These are phyloP conservation scores for Cinnamomum chago DNA, from an alignment of 164 flowering plant genomes.

Conservation along the genomic window DNA sequence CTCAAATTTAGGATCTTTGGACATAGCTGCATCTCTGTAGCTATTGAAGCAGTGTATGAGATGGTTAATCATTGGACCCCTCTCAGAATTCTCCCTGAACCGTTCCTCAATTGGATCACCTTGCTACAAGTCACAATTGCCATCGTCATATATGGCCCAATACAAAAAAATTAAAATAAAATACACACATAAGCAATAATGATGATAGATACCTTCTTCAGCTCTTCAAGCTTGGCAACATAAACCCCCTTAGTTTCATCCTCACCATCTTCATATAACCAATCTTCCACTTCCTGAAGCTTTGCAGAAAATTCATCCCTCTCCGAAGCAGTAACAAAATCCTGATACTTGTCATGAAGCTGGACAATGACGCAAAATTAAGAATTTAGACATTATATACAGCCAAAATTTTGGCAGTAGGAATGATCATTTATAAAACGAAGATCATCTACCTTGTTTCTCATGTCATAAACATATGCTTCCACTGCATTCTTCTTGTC, in stretches of 20 bases:
- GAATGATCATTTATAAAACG: neutral
- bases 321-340: slow-evolving; percentile 60
- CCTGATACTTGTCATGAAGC: slow-evolving; percentile 82
- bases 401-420: neutral
- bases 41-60: slow-evolving; percentile 69
- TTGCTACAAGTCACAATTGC: slow-evolving; percentile 41
- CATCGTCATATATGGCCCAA: neutral
- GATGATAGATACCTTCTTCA: slow-evolving; percentile 54
- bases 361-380: slow-evolving; percentile 16
- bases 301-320: slow-evolving; percentile 50
- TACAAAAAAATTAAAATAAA: neutral
- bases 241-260: slow-evolving; percentile 99
- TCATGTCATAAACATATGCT: slow-evolving; percentile 94
- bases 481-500: slow-evolving; percentile 95
- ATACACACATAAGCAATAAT: too few relatives aligned
- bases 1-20: slow-evolving; percentile 79
- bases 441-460: slow-evolving; percentile 61
- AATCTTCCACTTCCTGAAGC: slow-evolving; percentile 91
- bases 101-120: slow-evolving; percentile 94
- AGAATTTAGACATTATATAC: neutral
- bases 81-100: slow-evolving; percentile 61
- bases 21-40: slow-evolving; percentile 82
- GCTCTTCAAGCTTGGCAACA: slow-evolving; percentile 92
- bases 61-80: slow-evolving; percentile 70
- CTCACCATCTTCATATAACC: slow-evolving; percentile 97